phyloP scores from a whole-genome alignment of 306 rosid genomes.

The Dalbergia cultrata region DNA sequence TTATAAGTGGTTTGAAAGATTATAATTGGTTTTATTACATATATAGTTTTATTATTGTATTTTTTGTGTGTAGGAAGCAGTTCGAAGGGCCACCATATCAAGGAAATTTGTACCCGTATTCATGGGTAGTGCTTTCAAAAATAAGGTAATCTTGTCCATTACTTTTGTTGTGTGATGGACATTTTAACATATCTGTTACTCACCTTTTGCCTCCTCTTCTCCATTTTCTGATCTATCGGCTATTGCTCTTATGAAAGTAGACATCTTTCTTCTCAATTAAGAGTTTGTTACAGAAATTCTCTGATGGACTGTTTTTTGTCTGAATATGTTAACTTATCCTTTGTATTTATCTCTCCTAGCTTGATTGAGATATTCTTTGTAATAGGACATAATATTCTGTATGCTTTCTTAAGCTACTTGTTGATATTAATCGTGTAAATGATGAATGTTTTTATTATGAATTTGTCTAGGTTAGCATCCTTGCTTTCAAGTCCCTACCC shows the following conservation, averaged over 20 bases:
- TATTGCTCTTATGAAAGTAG: constrained; percentile 6
- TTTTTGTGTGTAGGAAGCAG: constrained; percentile 70
- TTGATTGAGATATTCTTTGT: constrained; percentile 13
- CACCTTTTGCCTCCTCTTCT: not conserved
- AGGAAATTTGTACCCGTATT: constrained; percentile 90
- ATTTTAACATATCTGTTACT: not conserved
- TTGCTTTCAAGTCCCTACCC: constrained; percentile 3
- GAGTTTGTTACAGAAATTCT: constrained; percentile 16
- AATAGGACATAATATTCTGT: too few relatives aligned
- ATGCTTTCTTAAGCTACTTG: constrained; percentile 9
- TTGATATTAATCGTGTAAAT: constrained; percentile 15
- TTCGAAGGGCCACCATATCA: constrained; percentile 90
- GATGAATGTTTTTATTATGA: constrained; percentile 34
- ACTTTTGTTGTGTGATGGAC: constrained; percentile 4
- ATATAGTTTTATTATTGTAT: constrained; percentile 1
- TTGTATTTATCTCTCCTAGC: not conserved
- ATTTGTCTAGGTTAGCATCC: not conserved
- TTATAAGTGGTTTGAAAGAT: not conserved
- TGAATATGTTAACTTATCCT: constrained; percentile 32
- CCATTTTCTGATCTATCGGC: not conserved
- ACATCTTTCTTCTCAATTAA: not conserved
- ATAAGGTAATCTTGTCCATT: constrained; percentile 69
- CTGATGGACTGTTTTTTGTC: constrained; percentile 17
- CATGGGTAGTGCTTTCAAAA: constrained; percentile 99
- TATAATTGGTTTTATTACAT: not conserved